Evolutionary conservation across 208 protist genomes (phyloP), one percentile per base, ranked within the genome.

Genomic region (Leishmania gerbilli): DNA sequence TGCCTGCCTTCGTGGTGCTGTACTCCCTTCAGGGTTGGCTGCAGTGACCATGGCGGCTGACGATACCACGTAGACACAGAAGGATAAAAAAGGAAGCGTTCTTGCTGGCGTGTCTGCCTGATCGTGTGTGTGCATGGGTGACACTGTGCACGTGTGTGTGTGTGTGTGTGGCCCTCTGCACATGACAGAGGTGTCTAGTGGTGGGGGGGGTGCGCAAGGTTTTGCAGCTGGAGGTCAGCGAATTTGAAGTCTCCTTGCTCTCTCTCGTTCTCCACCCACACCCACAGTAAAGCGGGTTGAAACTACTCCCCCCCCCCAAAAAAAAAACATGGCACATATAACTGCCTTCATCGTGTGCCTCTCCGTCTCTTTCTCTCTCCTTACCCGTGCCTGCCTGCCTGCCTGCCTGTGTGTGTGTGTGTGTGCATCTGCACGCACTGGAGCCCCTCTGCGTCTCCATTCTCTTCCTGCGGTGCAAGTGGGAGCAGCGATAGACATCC

Each of bases 1-100:
- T 95, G 17, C 92, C 92, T 0, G 58, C 79, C 55, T 95, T 91
- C 77, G 69, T 88, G 37, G 80, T 84, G 11, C 31, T 90, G 13
- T 89, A 92, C 51, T 74, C 92, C 60, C 47, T 93, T 51, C 76
- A 79, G 42, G 69, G 69, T 15, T 74, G 69, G 69, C 15, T 74
- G 6, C 47, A 31, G 69, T 74, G 69, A 74, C 24, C 21, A 24
- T 17, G 3, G 24, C 21, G 3, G 67, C 67, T 45, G 37, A 71
- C 65, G 37, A 55, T 55, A 17, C 15, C 42, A 7, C 27, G 27
- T 53, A 5, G 27, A 55, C 8, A 37, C 69, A 34, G 3, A 55
- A 6, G 31, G 24, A 49, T 7, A 34, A 55, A 55, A 55, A 37
- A 19, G 8, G 11, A 74, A 3, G 27, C 37, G 37, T 47, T 45